These are phyloP conservation scores for Raffaelea arxii DNA, from an alignment of 2,329 filamentous ascomycete genomes.

Conservation along the genomic window DNA sequence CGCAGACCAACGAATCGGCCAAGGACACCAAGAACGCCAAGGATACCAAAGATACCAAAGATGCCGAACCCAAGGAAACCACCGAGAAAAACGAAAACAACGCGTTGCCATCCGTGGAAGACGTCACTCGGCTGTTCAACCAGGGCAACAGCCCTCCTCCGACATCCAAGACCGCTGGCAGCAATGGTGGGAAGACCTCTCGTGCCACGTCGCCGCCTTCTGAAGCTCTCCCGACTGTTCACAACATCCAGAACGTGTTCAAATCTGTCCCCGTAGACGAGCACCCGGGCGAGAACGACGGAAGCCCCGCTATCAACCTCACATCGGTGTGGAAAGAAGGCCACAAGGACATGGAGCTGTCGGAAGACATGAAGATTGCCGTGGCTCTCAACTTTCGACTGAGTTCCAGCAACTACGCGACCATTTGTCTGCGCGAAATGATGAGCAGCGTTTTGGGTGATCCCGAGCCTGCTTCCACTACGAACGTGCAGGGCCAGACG, in stretches of 20 bases:
- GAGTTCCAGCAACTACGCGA: slow-evolving; percentile 26
- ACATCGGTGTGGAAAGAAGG: slow-evolving; percentile 9
- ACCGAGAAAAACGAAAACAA: too few relatives aligned
- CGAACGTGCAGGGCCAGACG: too few relatives aligned
- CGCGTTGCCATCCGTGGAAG: not conserved
- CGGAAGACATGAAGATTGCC: slow-evolving; percentile 21
- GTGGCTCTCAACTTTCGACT: slow-evolving; percentile 27
- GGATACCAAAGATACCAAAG: too few relatives aligned
- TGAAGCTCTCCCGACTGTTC: not conserved
- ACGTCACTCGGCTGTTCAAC: not conserved
- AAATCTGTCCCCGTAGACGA: not conserved
- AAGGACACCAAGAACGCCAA: too few relatives aligned
- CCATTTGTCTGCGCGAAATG: slow-evolving; percentile 26
- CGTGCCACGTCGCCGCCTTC: not conserved
- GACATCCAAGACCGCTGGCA: not conserved
- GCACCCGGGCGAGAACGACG: not conserved
- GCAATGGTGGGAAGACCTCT: not conserved
- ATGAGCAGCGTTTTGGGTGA: slow-evolving; percentile 12
- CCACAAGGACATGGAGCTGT: slow-evolving; percentile 5
- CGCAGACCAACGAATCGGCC: too few relatives aligned
- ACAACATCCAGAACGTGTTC: slow-evolving; percentile 10
- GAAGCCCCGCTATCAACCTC: slow-evolving; percentile 10
- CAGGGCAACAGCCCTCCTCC: not conserved
- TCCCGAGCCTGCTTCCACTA: not conserved
- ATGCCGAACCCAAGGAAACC: too few relatives aligned